phyloP scores from a whole-genome alignment of 306 rosid species.

The Quercus robur region DNA sequence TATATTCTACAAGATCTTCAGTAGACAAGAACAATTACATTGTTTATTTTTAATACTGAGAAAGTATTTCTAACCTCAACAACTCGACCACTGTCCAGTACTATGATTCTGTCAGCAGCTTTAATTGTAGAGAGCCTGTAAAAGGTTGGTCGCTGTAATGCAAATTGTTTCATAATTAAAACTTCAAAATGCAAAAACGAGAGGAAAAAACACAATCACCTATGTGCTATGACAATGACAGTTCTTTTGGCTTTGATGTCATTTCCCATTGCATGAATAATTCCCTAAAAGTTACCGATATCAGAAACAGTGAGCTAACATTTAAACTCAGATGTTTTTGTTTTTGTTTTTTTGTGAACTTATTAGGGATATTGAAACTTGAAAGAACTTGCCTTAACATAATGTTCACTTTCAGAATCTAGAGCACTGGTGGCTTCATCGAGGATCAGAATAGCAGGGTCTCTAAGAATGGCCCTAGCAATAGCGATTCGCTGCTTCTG shows the following conservation, averaged over 20 bases:
- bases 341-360: not conserved
- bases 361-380: not conserved
- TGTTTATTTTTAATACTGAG: not conserved
- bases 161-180: not conserved
- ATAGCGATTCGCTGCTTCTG: slow-evolving; percentile 57
- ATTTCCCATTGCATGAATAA: slow-evolving; percentile 25
- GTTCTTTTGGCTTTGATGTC: slow-evolving; percentile 30
- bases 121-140: slow-evolving; percentile 40
- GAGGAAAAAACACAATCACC: slow-evolving; percentile 12
- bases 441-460: slow-evolving; percentile 45
- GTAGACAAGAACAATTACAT: not conserved
- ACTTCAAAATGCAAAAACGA: not conserved
- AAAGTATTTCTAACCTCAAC: slow-evolving; percentile 29
- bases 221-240: slow-evolving; percentile 40
- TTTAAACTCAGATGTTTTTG: not conserved
- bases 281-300: slow-evolving; percentile 21
- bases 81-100: slow-evolving; percentile 42
- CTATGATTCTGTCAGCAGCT: slow-evolving; percentile 45
- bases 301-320: not conserved
- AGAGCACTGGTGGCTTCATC: slow-evolving; percentile 58
- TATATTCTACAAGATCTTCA: not conserved
- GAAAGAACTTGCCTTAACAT: slow-evolving; percentile 26
- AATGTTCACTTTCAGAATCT: slow-evolving; percentile 42
- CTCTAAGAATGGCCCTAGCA: slow-evolving; percentile 51
- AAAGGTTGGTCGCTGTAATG: not conserved